Conservation (phyloP, 345 rosid species). For the Eucalyptus guilfoylei region DNA sequence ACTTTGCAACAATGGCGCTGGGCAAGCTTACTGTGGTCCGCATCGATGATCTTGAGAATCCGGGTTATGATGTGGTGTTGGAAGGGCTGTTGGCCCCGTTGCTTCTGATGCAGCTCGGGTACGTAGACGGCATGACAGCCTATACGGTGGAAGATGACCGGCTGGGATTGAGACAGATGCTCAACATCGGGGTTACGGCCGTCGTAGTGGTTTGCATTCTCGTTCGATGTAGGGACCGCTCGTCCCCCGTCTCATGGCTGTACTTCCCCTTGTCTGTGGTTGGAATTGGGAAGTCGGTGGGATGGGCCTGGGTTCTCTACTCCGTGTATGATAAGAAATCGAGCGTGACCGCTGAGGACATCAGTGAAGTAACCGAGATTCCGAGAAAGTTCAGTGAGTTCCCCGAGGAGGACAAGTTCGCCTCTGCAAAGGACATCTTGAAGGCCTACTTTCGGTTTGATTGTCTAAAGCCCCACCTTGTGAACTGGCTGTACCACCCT, state of each 20-base stretch:
- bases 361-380: neutral
- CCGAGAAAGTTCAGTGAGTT: neutral
- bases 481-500: neutral
- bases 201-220: neutral
- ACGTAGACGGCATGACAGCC: slow-evolving; percentile 5
- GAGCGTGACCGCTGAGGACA: neutral
- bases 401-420: neutral
- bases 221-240: neutral
- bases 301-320: neutral
- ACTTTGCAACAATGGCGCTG: neutral
- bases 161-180: neutral
- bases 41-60: neutral
- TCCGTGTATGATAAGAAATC: neutral
- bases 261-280: neutral
- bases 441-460: neutral
- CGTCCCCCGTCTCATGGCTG: neutral
- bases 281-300: neutral
- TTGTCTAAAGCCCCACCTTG: neutral
- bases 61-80: neutral
- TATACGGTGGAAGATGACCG: slow-evolving; percentile 4
- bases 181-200: neutral
- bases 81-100: neutral
- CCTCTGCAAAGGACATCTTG: neutral
- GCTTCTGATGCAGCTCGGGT: slow-evolving; percentile 3
- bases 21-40: slow-evolving; percentile 4